Base-by-base conservation (phyloP, 257 asterid species). In the Marsdenia floribunda region DNA sequence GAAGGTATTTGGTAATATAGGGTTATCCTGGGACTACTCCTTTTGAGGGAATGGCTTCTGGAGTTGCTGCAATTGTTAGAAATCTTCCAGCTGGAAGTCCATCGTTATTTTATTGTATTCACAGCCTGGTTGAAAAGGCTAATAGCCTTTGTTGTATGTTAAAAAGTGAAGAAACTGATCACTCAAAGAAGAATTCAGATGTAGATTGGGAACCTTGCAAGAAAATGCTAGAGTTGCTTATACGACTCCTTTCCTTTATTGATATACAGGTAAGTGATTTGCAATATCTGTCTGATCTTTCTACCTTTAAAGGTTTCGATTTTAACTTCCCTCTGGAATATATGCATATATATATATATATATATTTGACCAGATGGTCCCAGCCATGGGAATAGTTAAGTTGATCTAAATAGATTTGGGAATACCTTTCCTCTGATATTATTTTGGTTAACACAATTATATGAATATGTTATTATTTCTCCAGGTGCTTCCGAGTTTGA, bases 21-120 rank as follows among this genome's bases (percentile, higher is more conserved):
- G 91, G 87, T 15, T 94, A 86, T 80, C 98, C 99, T 38, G 95
- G 83, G 68, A 81, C 77, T 57, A 92, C 99, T 16, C 98, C 97
- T 71, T 89, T 88, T 38, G 97, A 94, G 70, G 98, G 97, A 75
- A 75, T 94, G 89, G 96, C 97, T 82, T 92, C 99, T 70, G 99
- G 99, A 49, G 96, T 92, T 65, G 92, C 85, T 80, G 91, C 98
- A 57, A 74, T 94, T 18, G 93, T 89, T 84, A 83, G 96, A 80
- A 88, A 90, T 86, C 96, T 94, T 78, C 99, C 99, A 54, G 99
- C 99, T 68, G 99, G 97, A 73, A 88, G 92, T 77, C 97, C 97
- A 40, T 82, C 97, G 57, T 83, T 87, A 83, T 88, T 83, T 75
- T 94, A 85, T 80, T 90, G 93, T 85, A 79, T 94, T 73, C 88